phyloP scores from a whole-genome alignment of 371 early-diverging fungal genomes.

The Umbelopsis sp. region DNA sequence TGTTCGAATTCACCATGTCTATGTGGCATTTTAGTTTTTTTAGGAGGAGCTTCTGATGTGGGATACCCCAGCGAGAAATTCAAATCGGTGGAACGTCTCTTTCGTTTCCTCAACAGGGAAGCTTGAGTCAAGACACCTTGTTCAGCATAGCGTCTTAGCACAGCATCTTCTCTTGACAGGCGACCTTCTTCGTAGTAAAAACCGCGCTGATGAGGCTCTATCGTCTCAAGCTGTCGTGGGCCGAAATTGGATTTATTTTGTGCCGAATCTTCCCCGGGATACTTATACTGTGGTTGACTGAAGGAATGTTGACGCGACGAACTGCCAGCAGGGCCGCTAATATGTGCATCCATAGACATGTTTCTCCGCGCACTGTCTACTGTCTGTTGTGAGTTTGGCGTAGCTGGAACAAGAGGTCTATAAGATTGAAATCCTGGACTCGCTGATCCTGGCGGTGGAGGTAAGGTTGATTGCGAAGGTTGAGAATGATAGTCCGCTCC shows the following conservation, averaged over 20 bases:
- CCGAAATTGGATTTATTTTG: neutral
- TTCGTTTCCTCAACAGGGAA: slow-evolving; percentile 47
- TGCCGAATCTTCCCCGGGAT: neutral
- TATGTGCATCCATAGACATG: neutral
- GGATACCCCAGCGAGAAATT: slow-evolving; percentile 30
- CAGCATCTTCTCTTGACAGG: slow-evolving; percentile 41
- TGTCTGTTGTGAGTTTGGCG: neutral
- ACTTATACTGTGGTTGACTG: neutral
- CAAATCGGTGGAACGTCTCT: slow-evolving; percentile 38
- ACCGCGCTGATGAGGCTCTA: slow-evolving; percentile 49
- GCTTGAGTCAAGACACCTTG: slow-evolving; percentile 50
- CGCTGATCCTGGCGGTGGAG: slow-evolving; percentile 1
- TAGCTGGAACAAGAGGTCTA: slow-evolving; percentile 3
- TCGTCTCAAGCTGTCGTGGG: slow-evolving; percentile 2
- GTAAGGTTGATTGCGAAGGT: slow-evolving; percentile 9
- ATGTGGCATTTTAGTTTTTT: slow-evolving; percentile 55
- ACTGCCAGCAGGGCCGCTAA: slow-evolving; percentile 17
- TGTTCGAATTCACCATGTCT: slow-evolving; percentile 55
- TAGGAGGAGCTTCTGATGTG: slow-evolving; percentile 30
- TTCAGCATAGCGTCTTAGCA: slow-evolving; percentile 49
- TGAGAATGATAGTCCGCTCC: slow-evolving; percentile 3
- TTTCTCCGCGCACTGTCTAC: neutral
- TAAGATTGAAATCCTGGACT: slow-evolving; percentile 3
- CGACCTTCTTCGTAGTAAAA: slow-evolving; percentile 52
- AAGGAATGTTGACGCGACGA: slow-evolving; percentile 3